phyloP scores from a whole-genome alignment of 345 rosid species.

The Moricandia arvensis region DNA sequence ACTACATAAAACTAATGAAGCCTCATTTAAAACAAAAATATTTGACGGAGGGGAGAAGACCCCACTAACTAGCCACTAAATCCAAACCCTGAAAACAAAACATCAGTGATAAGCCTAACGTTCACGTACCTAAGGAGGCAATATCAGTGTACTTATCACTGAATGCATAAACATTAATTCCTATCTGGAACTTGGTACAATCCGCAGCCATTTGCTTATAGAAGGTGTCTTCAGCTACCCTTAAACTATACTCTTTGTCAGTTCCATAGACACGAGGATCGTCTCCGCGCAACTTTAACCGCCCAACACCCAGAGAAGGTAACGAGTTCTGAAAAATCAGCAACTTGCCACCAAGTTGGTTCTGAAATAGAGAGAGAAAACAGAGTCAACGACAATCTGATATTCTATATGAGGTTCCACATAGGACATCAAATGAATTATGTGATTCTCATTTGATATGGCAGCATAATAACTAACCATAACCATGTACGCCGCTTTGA shows the following conservation, averaged over 20 bases:
- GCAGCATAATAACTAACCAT: constrained; percentile 60
- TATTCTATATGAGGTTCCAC: background rate
- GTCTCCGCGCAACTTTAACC: constrained; percentile 92
- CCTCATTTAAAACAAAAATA: constrained; percentile 7
- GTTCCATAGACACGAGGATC: constrained; percentile 95
- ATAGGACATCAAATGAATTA: background rate
- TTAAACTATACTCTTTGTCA: constrained; percentile 77
- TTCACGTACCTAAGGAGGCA: constrained; percentile 82
- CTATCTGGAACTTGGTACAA: constrained; percentile 93
- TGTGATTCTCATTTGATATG: constrained; percentile 8
- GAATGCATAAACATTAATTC: constrained; percentile 83
- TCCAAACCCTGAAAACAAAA: constrained; percentile 1
- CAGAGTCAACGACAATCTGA: constrained; percentile 23
- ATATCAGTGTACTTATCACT: constrained; percentile 90
- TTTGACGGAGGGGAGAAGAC: background rate
- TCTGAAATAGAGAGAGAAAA: constrained; percentile 45
- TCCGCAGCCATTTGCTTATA: constrained; percentile 99
- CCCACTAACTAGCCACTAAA: constrained; percentile 6
- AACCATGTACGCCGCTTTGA: constrained; percentile 90
- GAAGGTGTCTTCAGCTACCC: constrained; percentile 89
- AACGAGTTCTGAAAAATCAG: constrained; percentile 86
- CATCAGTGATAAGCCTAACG: background rate
- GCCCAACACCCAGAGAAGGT: constrained; percentile 94
- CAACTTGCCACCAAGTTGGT: constrained; percentile 92
- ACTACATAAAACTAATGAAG: background rate